Conservation (phyloP, 2,329 filamentous ascomycete species). For the Trichophyton schoenleinii region DNA sequence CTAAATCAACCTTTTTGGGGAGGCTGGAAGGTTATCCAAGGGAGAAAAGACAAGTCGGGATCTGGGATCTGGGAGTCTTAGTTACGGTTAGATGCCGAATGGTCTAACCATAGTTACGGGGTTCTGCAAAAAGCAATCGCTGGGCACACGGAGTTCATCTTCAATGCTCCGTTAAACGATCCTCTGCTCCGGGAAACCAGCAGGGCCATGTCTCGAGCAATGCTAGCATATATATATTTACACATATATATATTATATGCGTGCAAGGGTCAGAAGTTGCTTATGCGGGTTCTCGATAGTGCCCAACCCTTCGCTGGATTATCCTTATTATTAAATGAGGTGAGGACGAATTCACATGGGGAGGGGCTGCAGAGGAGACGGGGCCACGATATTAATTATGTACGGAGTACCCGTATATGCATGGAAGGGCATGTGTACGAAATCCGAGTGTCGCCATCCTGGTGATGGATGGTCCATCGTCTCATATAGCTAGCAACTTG, state of each 20-base stretch:
- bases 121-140: neutral
- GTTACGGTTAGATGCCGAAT: constrained; percentile 3
- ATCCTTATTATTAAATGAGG: neutral
- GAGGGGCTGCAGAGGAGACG: neutral
- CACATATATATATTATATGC: too few relatives aligned
- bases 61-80: neutral
- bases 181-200: neutral
- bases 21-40: neutral
- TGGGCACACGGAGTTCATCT: neutral
- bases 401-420: neutral
- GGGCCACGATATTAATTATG: neutral
- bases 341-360: neutral
- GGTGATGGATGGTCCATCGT: neutral
- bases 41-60: neutral
- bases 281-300: neutral
- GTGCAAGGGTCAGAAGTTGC: neutral
- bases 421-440: neutral
- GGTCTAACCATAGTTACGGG: neutral
- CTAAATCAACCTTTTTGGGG: neutral
- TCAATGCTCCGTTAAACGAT: neutral
- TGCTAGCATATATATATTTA: neutral
- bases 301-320: neutral
- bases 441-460: neutral
- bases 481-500: neutral
- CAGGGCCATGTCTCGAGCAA: neutral